Conservation (phyloP, 768 basidiomycete species). For the Suillus plorans region DNA sequence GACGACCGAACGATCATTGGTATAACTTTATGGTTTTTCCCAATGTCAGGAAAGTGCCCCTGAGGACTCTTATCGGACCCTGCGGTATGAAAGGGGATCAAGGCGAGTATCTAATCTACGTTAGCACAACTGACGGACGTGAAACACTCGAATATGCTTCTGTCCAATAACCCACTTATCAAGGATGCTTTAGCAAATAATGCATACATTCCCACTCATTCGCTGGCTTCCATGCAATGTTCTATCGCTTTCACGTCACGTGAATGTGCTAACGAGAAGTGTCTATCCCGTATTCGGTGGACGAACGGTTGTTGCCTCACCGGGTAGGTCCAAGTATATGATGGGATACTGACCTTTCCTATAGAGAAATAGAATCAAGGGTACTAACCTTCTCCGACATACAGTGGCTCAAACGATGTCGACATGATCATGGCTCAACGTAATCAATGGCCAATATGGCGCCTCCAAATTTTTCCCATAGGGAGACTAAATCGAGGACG, state of each 20-base stretch:
- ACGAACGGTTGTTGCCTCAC: neutral
- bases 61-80: neutral
- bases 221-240: neutral
- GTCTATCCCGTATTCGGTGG: neutral
- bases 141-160: neutral
- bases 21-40: neutral
- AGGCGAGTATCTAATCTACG: neutral
- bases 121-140: neutral
- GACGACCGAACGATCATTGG: neutral
- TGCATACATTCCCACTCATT: neutral
- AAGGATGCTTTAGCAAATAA: neutral
- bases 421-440: neutral
- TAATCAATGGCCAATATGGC: neutral
- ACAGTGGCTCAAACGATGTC: neutral
- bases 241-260: neutral
- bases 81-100: neutral
- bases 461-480: neutral
- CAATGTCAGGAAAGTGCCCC: neutral
- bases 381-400: neutral
- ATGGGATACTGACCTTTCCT: neutral
- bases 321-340: neutral
- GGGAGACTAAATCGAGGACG: neutral
- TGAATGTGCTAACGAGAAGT: neutral
- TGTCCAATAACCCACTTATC: neutral
- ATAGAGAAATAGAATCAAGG: neutral